A percentile compares a stretch with the other conserved stretches of the same genome.
phyloP scores from a whole-genome alignment of 2,329 filamentous ascomycete genomes.

The Beauveria varroae region DNA sequence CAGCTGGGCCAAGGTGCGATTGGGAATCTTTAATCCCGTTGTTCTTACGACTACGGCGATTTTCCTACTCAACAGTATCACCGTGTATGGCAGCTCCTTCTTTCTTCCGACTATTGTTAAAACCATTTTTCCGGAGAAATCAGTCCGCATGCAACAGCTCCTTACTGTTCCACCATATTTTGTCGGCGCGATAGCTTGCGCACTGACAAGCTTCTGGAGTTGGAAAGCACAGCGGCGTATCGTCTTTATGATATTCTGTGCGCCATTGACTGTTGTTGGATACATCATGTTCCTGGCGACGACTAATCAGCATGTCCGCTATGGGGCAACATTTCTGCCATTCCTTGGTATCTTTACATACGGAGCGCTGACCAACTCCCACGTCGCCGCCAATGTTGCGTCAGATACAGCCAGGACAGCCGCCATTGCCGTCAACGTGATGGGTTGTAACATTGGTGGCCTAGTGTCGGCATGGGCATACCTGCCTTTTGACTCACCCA shows the following conservation, averaged over 20 bases:
- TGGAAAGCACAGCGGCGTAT: background rate
- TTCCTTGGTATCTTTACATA: conserved; percentile 54
- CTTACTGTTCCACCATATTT: conserved; percentile 5
- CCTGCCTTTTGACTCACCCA: conserved; percentile 52
- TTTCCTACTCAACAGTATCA: conserved; percentile 61
- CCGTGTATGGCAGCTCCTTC: conserved; percentile 64
- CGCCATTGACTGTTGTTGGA: conserved; percentile 57
- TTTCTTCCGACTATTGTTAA: conserved; percentile 64
- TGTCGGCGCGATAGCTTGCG: background rate
- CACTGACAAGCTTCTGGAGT: conserved; percentile 3
- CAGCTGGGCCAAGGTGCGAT: conserved; percentile 49
- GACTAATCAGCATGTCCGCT: conserved; percentile 43
- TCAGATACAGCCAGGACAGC: conserved; percentile 58
- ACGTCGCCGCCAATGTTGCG: conserved; percentile 60
- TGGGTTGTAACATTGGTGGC: conserved; percentile 14
- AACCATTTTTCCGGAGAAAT: conserved; percentile 55
- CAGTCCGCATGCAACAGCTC: conserved; percentile 53
- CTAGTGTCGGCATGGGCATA: conserved; percentile 22
- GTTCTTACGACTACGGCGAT: conserved; percentile 42
- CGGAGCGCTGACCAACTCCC: conserved; percentile 57
- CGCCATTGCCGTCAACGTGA: conserved; percentile 55
- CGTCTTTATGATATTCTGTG: conserved; percentile 46
- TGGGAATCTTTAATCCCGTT: conserved; percentile 58
- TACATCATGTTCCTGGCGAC: conserved; percentile 62
- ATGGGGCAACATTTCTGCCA: conserved; percentile 62